phyloP scores from a whole-genome alignment of 2,329 filamentous ascomycete genomes.

The Fusarium torulosum region DNA sequence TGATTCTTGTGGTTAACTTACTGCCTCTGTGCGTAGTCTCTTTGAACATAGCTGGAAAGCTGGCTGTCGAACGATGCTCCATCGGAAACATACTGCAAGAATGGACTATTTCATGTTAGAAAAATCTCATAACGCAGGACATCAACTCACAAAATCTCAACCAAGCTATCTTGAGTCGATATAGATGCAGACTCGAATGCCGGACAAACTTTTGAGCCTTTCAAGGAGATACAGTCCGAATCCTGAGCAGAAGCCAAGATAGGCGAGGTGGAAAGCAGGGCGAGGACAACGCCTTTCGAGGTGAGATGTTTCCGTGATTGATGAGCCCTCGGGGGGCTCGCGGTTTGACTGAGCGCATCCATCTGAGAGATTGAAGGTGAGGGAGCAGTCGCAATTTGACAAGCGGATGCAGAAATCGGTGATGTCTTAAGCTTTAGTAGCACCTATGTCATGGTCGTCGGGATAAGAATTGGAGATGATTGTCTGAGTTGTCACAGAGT shows the following conservation, averaged over 20 bases:
- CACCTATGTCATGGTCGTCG: conserved; percentile 42
- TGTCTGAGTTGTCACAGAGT: conserved; percentile 25
- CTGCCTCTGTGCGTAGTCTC: conserved; percentile 82
- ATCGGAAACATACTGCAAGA: conserved; percentile 84
- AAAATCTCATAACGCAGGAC: background rate
- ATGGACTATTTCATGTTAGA: conserved; percentile 71
- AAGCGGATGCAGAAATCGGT: conserved; percentile 24
- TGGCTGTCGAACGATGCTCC: conserved; percentile 81
- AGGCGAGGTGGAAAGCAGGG: conserved; percentile 47
- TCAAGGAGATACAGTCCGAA: conserved; percentile 72
- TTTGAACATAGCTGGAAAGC: conserved; percentile 78
- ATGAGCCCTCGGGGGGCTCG: conserved; percentile 9
- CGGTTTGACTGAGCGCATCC: conserved; percentile 21
- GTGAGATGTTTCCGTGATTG: conserved; percentile 35
- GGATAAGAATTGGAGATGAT: conserved; percentile 22
- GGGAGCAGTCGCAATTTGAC: conserved; percentile 20
- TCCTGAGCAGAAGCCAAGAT: conserved; percentile 54
- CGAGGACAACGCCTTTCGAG: conserved; percentile 42
- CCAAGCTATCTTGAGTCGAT: conserved; percentile 70
- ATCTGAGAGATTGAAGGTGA: conserved; percentile 24
- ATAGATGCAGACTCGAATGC: conserved; percentile 80
- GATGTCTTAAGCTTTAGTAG: conserved; percentile 25
- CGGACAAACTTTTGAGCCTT: conserved; percentile 76
- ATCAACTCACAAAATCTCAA: conserved; percentile 72
- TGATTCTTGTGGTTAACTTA: conserved; percentile 60